Base-by-base conservation (phyloP, 164 flowering plant genomes). In the Chloranthus sessilifolius region DNA sequence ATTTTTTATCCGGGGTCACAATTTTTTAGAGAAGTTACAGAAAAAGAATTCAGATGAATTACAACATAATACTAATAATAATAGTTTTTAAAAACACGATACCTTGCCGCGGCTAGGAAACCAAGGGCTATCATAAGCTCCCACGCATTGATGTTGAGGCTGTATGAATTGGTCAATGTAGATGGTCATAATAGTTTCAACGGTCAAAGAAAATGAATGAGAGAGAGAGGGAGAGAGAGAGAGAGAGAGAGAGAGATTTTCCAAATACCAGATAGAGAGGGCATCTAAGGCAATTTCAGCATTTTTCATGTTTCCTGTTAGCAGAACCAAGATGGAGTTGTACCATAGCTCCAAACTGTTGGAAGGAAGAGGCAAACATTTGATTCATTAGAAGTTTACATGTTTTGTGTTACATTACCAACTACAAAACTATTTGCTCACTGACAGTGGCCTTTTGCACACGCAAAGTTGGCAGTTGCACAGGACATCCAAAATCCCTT, bases 51-150 rank as follows among this genome's bases (percentile, higher is more conserved):
- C n/a, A n/a, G n/a, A n/a, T n/a, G n/a, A n/a, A n/a, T n/a, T n/a
- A n/a, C n/a, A n/a, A n/a, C n/a, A n/a, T n/a, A n/a, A n/a, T n/a
- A n/a, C n/a, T n/a, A n/a, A n/a, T n/a, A n/a, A n/a, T n/a, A n/a
- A n/a, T n/a, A n/a, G n/a, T 39, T 39, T 19, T 24, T 37, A 39
- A 9, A 25, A 3, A 16, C 12, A 15, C 17, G 25, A 14, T 68
- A 75, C 80, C 80, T 56, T 24, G 73, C 69, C 29, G 67, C 74
- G 26, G 59, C 59, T 35, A 75, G 53, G 58, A 75, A 72, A n/a
- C 77, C 80, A 46, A 75, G 56, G 12, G 78, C 59, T 24, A 82
- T 69, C 90, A 80, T 82, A 75, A 80, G 62, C 65, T 74, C 85
- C 79, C 79, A 74, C 2, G 80, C 81, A 55, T 63, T 77, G 63